Conservation (phyloP, 2,329 filamentous ascomycete species). For the Parasarocladium wereldwijsianum region DNA sequence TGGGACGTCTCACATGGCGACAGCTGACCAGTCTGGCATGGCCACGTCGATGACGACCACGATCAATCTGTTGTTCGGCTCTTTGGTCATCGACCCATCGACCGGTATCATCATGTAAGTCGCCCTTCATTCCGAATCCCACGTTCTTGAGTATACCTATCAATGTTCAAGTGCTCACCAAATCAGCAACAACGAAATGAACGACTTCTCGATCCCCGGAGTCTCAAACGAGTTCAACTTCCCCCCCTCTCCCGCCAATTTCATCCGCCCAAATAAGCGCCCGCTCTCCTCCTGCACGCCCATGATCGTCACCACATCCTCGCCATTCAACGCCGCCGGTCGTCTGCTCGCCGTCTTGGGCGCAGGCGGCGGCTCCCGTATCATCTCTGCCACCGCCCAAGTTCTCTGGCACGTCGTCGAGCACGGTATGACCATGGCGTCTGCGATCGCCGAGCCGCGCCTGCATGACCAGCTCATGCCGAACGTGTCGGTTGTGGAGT, state of each 20-base stretch:
- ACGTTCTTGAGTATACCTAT: constrained; percentile 4
- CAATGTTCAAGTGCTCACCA: constrained; percentile 5
- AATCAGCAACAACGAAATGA: constrained; percentile 44
- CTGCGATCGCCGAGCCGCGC: constrained; percentile 52
- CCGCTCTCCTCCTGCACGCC: constrained; percentile 74
- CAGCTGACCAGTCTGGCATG: constrained; percentile 59
- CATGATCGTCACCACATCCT: constrained; percentile 49
- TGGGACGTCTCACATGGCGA: constrained; percentile 60
- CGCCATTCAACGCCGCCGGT: constrained; percentile 12
- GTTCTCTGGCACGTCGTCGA: constrained; percentile 61
- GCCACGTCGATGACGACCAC: constrained; percentile 76
- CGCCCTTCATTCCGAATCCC: neutral
- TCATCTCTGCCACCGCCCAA: constrained; percentile 68
- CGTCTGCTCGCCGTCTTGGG: constrained; percentile 59
- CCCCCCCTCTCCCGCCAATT: constrained; percentile 67
- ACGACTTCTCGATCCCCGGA: constrained; percentile 78
- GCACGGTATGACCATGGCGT: constrained; percentile 36
- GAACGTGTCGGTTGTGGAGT: constrained; percentile 53
- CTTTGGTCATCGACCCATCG: constrained; percentile 60
- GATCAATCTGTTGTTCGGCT: constrained; percentile 76
- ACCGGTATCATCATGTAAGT: constrained; percentile 62
- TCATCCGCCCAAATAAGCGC: constrained; percentile 64
- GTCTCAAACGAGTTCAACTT: constrained; percentile 73
- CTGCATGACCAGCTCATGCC: constrained; percentile 76
- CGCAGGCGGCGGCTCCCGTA: constrained; percentile 67